phyloP scores from a whole-genome alignment of 257 asterid genomes.

The Thymus quinquecostatus region DNA sequence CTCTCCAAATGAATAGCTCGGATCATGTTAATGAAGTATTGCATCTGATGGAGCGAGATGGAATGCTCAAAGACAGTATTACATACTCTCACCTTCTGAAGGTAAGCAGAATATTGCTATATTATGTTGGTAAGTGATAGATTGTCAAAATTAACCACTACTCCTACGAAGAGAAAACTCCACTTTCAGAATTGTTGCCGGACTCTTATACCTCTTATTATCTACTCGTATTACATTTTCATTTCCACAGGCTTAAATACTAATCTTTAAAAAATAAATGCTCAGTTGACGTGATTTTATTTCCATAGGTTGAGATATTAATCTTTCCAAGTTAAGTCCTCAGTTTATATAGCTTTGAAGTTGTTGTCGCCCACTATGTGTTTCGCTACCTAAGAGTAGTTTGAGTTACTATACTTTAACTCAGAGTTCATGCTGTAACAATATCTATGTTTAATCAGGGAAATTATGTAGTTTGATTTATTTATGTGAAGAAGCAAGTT shows the following conservation, averaged over 20 bases:
- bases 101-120: slow-evolving; percentile 46
- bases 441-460: no score
- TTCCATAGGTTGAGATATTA: no score
- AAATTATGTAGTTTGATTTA: no score
- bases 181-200: not conserved
- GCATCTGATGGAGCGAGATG: slow-evolving; percentile 72
- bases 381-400: slow-evolving; percentile 6
- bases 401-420: not conserved
- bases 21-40: slow-evolving; percentile 64
- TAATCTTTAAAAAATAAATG: not conserved
- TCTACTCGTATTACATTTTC: not conserved
- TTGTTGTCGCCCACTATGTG: not conserved
- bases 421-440: not conserved
- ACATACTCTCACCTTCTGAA: slow-evolving; percentile 75
- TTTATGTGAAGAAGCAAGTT: no score
- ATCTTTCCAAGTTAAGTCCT: no score
- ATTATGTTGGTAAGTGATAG: slow-evolving; percentile 16
- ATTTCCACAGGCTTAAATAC: no score
- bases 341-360: slow-evolving; percentile 6
- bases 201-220: not conserved
- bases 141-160: slow-evolving; percentile 4
- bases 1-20: slow-evolving; percentile 47
- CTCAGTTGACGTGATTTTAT: not conserved
- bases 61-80: slow-evolving; percentile 68
- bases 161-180: not conserved